Evolutionary conservation across 1,284 basidiomycete genomes (phyloP).

Genomic region (Hymenochaete sp.): DNA sequence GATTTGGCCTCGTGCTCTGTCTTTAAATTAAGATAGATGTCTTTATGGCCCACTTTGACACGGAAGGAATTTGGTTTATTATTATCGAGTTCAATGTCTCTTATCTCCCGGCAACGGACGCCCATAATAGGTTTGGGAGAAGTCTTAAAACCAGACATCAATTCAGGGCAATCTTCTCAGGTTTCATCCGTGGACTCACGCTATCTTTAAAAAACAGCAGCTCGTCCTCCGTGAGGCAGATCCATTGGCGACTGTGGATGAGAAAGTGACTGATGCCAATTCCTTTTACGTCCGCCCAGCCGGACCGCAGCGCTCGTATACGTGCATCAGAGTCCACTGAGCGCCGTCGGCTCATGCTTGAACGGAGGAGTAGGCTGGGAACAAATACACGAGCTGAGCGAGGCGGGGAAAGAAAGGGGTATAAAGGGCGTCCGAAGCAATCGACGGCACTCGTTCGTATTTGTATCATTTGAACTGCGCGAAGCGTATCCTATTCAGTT

Average conservation of each 20-base stretch:
- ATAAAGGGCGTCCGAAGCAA: no score
- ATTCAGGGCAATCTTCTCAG: background rate
- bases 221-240: constrained; percentile 13
- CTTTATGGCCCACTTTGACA: background rate
- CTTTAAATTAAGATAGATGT: constrained; percentile 9
- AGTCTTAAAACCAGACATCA: background rate
- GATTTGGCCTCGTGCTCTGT: constrained; percentile 6
- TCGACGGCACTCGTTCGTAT: no score
- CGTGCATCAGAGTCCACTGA: no score
- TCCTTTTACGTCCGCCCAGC: constrained; percentile 11
- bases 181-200: background rate
- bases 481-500: no score
- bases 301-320: constrained; percentile 9
- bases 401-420: no score
- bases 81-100: background rate
- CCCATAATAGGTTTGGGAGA: constrained; percentile 3
- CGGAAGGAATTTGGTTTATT: background rate
- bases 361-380: no score
- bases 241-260: constrained; percentile 11
- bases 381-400: no score
- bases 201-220: constrained; percentile 15
- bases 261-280: background rate
- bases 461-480: no score
- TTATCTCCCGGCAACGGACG: constrained; percentile 5
- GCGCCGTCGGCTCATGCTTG: no score